Base-by-base conservation (phyloP, 768 basidiomycete species). In the Auricularia heimuer region DNA sequence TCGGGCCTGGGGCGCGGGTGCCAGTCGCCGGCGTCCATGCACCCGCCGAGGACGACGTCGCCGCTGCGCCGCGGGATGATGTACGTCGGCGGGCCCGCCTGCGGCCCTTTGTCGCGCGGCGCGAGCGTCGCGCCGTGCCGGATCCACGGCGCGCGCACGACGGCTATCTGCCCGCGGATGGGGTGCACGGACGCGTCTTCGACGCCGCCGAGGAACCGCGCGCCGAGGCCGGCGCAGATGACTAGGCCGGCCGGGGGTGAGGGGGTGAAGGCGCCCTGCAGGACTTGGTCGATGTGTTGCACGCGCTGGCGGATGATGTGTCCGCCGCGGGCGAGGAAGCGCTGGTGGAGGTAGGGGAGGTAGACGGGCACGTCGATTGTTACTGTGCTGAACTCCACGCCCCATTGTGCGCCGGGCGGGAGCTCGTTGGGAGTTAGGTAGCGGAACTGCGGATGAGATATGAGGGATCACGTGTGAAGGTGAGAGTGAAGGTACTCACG, bases 221-320 rank as follows among this genome's bases (percentile, higher is more conserved):
- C 81, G 3, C 83, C 83, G 24, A 94, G 73, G 0, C 92, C 92
- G 0, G 83, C 80, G 68, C 90, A 92, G 10, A 88, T 82, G 4
- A 94, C 72, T 1, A 93, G 71, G 0, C 85, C 89, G 60, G 84
- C 81, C 29, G 29, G 29, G 0, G 72, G 71, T 12, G 2, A 10
- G 2, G 42, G 39, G 7, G 18, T 21, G 35, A 35, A 71, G n/a
- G 67, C 67, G 21, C 86, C 86, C 8, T 14, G 39, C 39, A 42
- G 12, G 39, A 91, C 77, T 70, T 91, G 86, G 37, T 79, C 75
- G 66, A 93, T 81, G 66, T 92, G 89, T 67, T 87, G 86, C 2
- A 92, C 76, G 8, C 81, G 75, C 3, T 79, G 81, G 1, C 85
- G 87, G 4, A 85, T 75, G 58, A 83, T 77, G 2, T 75, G 74